These are phyloP conservation scores for Teratosphaeria epicoccoides DNA, from an alignment of 2,329 filamentous ascomycete genomes.

Conservation along the genomic window DNA sequence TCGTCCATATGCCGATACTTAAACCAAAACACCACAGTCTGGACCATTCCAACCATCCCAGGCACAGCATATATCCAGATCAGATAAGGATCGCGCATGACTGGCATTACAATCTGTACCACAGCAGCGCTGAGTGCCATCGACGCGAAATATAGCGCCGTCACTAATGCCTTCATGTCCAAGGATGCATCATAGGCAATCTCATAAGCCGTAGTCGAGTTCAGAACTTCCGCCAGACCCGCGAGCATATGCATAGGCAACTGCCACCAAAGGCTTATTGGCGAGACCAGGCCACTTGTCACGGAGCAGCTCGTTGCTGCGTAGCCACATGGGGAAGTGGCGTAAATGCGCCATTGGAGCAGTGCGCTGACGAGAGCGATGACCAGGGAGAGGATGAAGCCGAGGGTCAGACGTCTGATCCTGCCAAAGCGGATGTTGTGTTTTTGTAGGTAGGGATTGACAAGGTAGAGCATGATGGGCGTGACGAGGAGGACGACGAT, in stretches of 20 bases:
- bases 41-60: conserved; percentile 37
- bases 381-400: conserved; percentile 40
- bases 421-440: conserved; percentile 20
- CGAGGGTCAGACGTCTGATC: conserved; percentile 23
- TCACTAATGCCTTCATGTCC: conserved; percentile 34
- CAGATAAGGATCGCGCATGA: conserved; percentile 38
- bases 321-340: conserved; percentile 36
- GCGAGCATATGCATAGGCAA: conserved; percentile 13
- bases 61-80: conserved; percentile 41
- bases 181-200: conserved; percentile 36
- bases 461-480: conserved; percentile 29
- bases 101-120: conserved; percentile 10
- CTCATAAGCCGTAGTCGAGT: conserved; percentile 34
- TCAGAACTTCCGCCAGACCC: background rate
- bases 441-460: conserved; percentile 34
- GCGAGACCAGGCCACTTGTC: conserved; percentile 23
- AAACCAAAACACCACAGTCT: conserved; percentile 41
- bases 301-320: conserved; percentile 30
- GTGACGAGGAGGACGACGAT: conserved; percentile 35
- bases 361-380: conserved; percentile 42
- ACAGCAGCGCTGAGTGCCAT: conserved; percentile 31
- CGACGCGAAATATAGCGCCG: conserved; percentile 33
- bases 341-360: conserved; percentile 44
- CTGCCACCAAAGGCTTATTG: conserved; percentile 29
- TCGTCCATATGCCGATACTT: conserved; percentile 25